Evolutionary conservation across 768 basidiomycete species (phyloP).

Genomic region (Tremella fuciformis): DNA sequence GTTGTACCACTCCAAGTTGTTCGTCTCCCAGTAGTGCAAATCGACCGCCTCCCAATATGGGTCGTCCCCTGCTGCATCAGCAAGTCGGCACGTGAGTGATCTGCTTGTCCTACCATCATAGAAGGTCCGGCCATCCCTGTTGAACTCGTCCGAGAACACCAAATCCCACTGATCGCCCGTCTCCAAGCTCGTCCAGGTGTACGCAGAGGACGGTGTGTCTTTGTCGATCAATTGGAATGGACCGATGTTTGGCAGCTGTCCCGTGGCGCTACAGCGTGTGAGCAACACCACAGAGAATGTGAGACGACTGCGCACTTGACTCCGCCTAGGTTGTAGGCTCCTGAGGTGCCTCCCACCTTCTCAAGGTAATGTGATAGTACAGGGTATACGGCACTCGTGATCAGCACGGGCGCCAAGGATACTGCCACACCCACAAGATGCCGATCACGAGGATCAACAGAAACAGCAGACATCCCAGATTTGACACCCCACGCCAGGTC

Average conservation of each 20-base stretch:
- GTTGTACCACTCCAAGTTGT: slow-evolving; percentile 53
- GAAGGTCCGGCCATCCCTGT: slow-evolving; percentile 58
- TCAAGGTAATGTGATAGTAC: slow-evolving; percentile 61
- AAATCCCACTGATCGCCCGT: slow-evolving; percentile 72
- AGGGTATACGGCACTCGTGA: slow-evolving; percentile 67
- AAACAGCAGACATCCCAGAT: slow-evolving; percentile 66
- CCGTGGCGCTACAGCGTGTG: slow-evolving; percentile 56
- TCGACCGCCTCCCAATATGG: slow-evolving; percentile 57
- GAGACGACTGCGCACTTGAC: slow-evolving; percentile 58
- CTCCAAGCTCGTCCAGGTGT: slow-evolving; percentile 68
- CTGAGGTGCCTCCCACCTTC: slow-evolving; percentile 32
- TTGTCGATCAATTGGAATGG: slow-evolving; percentile 70
- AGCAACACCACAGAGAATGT: not conserved
- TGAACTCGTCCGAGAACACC: slow-evolving; percentile 86
- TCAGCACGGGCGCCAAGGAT: not conserved
- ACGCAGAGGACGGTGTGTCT: slow-evolving; percentile 65
- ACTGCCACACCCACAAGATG: slow-evolving; percentile 58
- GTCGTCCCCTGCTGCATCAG: slow-evolving; percentile 45
- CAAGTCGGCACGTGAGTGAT: not conserved
- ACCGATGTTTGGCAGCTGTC: slow-evolving; percentile 75
- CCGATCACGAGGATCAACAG: slow-evolving; percentile 67
- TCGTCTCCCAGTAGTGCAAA: slow-evolving; percentile 54
- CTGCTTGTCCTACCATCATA: slow-evolving; percentile 27
- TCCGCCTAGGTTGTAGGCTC: slow-evolving; percentile 82
- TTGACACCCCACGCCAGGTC: slow-evolving; percentile 77